Evolutionary conservation across 2,329 filamentous ascomycete genomes (phyloP).

Genomic region (Neonectria ditissima): DNA sequence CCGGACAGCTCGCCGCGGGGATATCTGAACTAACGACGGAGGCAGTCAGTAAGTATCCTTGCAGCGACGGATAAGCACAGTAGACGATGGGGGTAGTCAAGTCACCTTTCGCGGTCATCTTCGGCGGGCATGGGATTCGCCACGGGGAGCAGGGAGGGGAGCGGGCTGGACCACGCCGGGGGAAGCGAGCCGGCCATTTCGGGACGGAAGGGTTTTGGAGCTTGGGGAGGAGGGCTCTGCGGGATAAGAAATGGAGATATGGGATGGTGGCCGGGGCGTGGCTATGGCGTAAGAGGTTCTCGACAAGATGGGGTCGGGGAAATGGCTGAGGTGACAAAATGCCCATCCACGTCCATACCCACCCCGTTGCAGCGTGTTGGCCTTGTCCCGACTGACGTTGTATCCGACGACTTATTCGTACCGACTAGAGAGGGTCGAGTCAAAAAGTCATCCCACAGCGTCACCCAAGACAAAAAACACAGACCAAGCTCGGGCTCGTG

Average conservation of each 20-base stretch:
- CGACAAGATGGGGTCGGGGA: too few relatives aligned
- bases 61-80: neutral
- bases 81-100: constrained; percentile 2
- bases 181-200: constrained; percentile 26
- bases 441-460: neutral
- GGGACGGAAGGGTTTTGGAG: too few relatives aligned
- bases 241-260: neutral
- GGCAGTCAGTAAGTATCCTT: constrained; percentile 15
- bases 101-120: constrained; percentile 21
- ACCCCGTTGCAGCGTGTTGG: too few relatives aligned
- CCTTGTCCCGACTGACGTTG: too few relatives aligned
- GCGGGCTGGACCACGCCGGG: constrained; percentile 29
- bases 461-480: neutral
- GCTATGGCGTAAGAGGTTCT: too few relatives aligned
- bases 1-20: constrained; percentile 3
- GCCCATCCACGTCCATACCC: too few relatives aligned
- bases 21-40: neutral
- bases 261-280: neutral
- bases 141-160: constrained; percentile 31
- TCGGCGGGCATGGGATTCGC: constrained; percentile 1
- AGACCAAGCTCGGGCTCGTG: neutral
- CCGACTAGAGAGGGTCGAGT: neutral
- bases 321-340: too few relatives aligned
- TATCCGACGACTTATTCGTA: too few relatives aligned
- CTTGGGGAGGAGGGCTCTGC: neutral